Conservation (phyloP, 768 basidiomycete species). For the Coprinopsis strossmayeri region DNA sequence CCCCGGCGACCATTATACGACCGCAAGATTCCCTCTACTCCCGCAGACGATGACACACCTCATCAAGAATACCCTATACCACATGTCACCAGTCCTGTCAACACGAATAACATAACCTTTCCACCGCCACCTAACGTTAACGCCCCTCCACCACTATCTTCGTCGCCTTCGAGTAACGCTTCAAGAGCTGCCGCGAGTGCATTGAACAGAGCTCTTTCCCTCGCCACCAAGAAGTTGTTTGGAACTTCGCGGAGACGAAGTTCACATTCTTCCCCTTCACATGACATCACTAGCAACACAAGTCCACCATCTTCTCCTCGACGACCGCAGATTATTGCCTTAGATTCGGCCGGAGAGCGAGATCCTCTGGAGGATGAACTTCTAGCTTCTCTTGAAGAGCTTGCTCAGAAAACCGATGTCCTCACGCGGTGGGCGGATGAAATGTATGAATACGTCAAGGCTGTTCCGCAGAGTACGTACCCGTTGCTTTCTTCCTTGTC, state of each 20-base stretch:
- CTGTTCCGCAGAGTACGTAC: slow-evolving; percentile 71
- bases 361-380: slow-evolving; percentile 80
- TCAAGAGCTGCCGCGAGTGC: slow-evolving; percentile 67
- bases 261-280: slow-evolving; percentile 31
- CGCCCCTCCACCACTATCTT: slow-evolving; percentile 53
- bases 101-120: slow-evolving; percentile 47
- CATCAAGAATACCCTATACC: slow-evolving; percentile 24
- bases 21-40: slow-evolving; percentile 40
- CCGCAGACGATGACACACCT: slow-evolving; percentile 34
- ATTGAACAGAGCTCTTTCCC: slow-evolving; percentile 68
- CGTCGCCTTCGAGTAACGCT: slow-evolving; percentile 55
- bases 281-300: slow-evolving; percentile 20
- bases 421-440: slow-evolving; percentile 92
- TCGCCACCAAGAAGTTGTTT: slow-evolving; percentile 80
- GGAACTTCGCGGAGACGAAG: slow-evolving; percentile 36
- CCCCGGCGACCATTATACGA: slow-evolving; percentile 57
- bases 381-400: slow-evolving; percentile 75
- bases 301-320: slow-evolving; percentile 49
- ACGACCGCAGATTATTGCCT: slow-evolving; percentile 45
- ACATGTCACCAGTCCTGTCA: slow-evolving; percentile 12
- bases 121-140: slow-evolving; percentile 58
- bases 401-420: slow-evolving; percentile 95
- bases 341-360: slow-evolving; percentile 37
- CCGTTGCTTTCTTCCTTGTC: slow-evolving; percentile 1
- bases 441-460: slow-evolving; percentile 86